Evolutionary conservation across 352 stramenopile genomes (phyloP), one percentile per base, ranked within the genome.

Genomic region (Blastocystis sp.): DNA sequence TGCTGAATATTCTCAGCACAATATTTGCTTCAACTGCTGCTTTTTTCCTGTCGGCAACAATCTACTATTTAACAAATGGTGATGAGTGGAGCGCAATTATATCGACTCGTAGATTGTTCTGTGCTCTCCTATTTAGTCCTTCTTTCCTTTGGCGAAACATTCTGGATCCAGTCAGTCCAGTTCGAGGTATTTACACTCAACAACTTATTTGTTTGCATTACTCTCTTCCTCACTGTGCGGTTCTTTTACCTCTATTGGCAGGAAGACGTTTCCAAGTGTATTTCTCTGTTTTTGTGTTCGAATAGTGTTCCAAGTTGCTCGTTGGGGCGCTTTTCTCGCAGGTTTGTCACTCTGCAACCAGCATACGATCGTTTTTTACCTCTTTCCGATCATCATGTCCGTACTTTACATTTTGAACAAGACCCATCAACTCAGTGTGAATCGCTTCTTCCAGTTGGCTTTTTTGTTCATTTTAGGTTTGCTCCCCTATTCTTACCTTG

Each of bases 151-250:
- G 66, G 77, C n/a, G 13, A 73, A 20, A 79, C 66, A 13, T 39
- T 79, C 39, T 88, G 77, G 77, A 79, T 45, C 0, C 62, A 88
- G 23, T 88, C 77, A 9, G 77, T 88, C n/a, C 77, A 88, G 47
- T 88, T 88, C 34, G 77, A 88, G 29, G 77, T 88, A 18, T 88
- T 88, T 34, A 79, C 77, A n/a, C 53, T 88, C 26, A 88, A 88
- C 63, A 88, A 88, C 37, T 61, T 88, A 50, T 79, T 88, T 29
- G 41, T 88, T 23, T 63, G 54, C n/a, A 76, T 76, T 29, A 34
- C 76, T 53, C 41, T 88, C 26, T 88, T 66, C 26, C 63, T 88
- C 0, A 79, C 66, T 15, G 63, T 88, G 0, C 39, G 23, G 29
- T 79, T 88, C 66, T 79, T 63, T 43, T 88, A 88, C 18, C 20